Percentiles rank a stretch among this genome's conserved stretches.
Evolutionary conservation across 495 filamentous ascomycete genomes (phyloP).

Genomic region (Podospora pseudoanserina): DNA sequence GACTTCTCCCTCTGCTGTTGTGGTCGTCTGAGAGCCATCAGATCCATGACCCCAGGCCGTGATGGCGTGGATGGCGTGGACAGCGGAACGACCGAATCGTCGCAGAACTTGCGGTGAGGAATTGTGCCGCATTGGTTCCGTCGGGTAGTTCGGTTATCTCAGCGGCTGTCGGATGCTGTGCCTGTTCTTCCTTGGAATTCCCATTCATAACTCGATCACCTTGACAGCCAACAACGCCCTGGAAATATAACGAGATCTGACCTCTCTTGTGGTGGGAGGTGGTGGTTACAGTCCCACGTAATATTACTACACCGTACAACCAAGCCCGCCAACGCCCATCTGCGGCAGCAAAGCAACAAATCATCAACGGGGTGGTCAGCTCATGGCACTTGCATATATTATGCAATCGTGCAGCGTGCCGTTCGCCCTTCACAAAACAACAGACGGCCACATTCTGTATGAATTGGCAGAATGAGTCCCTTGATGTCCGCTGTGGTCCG

Average conservation of each 20-base stretch:
- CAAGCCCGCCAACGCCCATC: neutral
- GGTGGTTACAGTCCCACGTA: neutral
- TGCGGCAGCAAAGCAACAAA: neutral
- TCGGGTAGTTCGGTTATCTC: conserved; percentile 21
- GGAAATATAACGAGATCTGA: neutral
- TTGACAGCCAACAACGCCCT: neutral
- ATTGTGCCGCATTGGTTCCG: conserved; percentile 8
- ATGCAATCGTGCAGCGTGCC: neutral
- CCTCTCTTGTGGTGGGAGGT: neutral
- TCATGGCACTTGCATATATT: neutral
- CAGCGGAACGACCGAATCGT: conserved; percentile 14
- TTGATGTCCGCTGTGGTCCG: neutral
- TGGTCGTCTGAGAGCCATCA: conserved; percentile 5
- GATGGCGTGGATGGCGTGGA: conserved; percentile 15
- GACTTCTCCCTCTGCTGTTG: neutral
- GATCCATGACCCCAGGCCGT: conserved; percentile 5
- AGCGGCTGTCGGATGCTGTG: conserved; percentile 20
- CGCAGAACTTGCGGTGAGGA: conserved; percentile 28
- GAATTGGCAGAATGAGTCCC: neutral
- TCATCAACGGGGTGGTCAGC: neutral
- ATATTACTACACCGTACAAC: neutral
- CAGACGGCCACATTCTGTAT: neutral
- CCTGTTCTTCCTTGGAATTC: conserved; percentile 21
- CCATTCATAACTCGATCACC: neutral
- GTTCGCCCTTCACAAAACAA: too few relatives aligned